These are phyloP conservation scores for Pichia nanzhaoensis DNA, from an alignment of 805 yeast species.

Conservation along the genomic window DNA sequence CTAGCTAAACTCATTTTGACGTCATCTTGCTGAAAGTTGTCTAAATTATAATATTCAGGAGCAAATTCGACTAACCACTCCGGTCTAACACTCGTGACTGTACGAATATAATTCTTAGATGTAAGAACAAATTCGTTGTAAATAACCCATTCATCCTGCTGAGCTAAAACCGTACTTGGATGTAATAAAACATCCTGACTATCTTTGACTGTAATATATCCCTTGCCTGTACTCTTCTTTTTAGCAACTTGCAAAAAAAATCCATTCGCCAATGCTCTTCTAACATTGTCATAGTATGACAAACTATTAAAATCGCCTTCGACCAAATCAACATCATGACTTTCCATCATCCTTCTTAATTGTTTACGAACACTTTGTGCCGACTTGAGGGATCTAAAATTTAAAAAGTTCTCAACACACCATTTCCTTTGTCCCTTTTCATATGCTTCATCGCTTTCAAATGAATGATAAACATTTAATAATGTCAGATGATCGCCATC, in stretches of 20 bases:
- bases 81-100: conserved; percentile 84
- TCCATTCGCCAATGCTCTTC: conserved; percentile 86
- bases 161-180: conserved; percentile 87
- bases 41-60: conserved; percentile 61
- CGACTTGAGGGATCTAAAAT: conserved; percentile 73
- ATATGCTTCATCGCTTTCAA: conserved; percentile 65
- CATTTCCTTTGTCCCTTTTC: conserved; percentile 65
- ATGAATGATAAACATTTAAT: conserved; percentile 82
- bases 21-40: conserved; percentile 62
- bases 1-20: conserved; percentile 64
- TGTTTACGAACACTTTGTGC: conserved; percentile 88
- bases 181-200: conserved; percentile 93
- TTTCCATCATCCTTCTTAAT: conserved; percentile 74
- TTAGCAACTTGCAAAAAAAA: conserved; percentile 98
- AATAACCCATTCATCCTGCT: conserved; percentile 86
- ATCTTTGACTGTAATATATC: conserved; percentile 89
- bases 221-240: conserved; percentile 72
- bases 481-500: conserved; percentile 94
- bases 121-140: conserved; percentile 95
- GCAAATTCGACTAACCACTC: conserved; percentile 87
- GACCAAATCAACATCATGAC: conserved; percentile 64
- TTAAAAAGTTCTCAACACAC: conserved; percentile 88
- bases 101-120: conserved; percentile 86
- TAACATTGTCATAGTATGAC: conserved; percentile 64
- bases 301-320: conserved; percentile 63